phyloP scores from a whole-genome alignment of 2,329 filamentous ascomycete species.

The Trichoderma sp. region DNA sequence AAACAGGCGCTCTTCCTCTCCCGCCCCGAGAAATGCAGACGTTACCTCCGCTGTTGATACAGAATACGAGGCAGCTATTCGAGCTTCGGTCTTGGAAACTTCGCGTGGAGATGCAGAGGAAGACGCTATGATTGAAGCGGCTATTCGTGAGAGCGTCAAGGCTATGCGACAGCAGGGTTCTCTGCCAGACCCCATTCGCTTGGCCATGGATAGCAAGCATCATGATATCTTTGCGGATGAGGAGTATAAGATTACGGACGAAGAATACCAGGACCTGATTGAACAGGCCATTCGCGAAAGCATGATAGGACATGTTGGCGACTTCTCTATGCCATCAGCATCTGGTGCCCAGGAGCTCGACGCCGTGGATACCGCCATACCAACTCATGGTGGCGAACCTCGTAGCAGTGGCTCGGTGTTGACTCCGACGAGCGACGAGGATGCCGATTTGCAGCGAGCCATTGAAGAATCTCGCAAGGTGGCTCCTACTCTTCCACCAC shows the following conservation, averaged over 20 bases:
- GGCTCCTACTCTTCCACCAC: slow-evolving; percentile 21
- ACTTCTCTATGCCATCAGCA: slow-evolving; percentile 23
- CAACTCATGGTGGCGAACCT: background rate
- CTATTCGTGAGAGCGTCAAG: slow-evolving; percentile 68
- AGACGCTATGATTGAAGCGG: slow-evolving; percentile 68
- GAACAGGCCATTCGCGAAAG: slow-evolving; percentile 57
- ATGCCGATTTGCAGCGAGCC: slow-evolving; percentile 40
- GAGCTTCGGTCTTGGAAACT: slow-evolving; percentile 65
- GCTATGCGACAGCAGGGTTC: slow-evolving; percentile 45
- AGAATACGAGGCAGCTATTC: slow-evolving; percentile 71
- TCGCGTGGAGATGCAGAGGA: slow-evolving; percentile 67
- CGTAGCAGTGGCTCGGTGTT: background rate
- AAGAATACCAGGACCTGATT: slow-evolving; percentile 56
- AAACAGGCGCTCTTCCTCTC: slow-evolving; percentile 21
- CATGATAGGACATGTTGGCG: slow-evolving; percentile 31
- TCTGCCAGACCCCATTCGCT: slow-evolving; percentile 28
- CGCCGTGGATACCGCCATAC: background rate
- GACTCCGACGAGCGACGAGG: slow-evolving; percentile 36
- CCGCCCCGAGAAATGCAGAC: background rate
- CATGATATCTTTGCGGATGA: slow-evolving; percentile 38
- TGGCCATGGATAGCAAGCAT: slow-evolving; percentile 27
- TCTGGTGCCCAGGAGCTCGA: slow-evolving; percentile 24
- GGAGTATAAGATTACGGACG: slow-evolving; percentile 51
- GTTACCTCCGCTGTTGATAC: slow-evolving; percentile 41
- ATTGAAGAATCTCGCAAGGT: slow-evolving; percentile 41